Evolutionary conservation across 2,329 filamentous ascomycete genomes (phyloP), one percentile per base, ranked within the genome.

Genomic region (Botrytis porri): DNA sequence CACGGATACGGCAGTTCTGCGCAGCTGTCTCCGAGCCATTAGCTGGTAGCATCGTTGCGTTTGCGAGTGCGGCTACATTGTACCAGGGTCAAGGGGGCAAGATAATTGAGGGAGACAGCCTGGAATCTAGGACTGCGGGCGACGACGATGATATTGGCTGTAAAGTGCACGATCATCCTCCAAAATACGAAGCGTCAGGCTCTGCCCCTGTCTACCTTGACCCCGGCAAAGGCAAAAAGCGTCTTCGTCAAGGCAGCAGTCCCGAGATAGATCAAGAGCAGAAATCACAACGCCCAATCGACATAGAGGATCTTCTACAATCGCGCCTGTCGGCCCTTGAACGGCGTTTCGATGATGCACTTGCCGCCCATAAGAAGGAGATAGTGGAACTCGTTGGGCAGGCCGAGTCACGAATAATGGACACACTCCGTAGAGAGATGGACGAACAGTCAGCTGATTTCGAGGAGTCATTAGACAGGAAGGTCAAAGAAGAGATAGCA

Each of bases 1-100:
- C 14, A 29, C 37, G 37, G 62, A 64, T 64, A 43, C 37, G 37
- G 45, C 62, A 45, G 39, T 64, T 64, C 62, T 64, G 62, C 16
- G 37, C 39, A 43, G 62, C 61, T 63, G 61, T 63, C 25, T 63
- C 61, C 37, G 32, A 63, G 61, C 61, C 61, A 25, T 63, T 63
- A 63, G 61, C 61, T 63, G 61, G 61, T 29, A 63, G 61, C 37
- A 63, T 63, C 29, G 25, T 20, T 43, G 25, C 61, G 37, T 63
- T 63, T n/a, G 37, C 61, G 37, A 63, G 61, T 63, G 61, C 61
- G 37, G 39, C 61, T 43, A 45, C 39, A 64, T 64, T 64, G 39
- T 64, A 64, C 39, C 62, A 64, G 62, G 62, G 62, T 32, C 62
- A 64, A 64, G 62, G 62, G 62, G 62, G 62, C 62, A 64, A 64